Conservation (phyloP, 192 early-diverging fungal genomes). For the Backusella macrospora region DNA sequence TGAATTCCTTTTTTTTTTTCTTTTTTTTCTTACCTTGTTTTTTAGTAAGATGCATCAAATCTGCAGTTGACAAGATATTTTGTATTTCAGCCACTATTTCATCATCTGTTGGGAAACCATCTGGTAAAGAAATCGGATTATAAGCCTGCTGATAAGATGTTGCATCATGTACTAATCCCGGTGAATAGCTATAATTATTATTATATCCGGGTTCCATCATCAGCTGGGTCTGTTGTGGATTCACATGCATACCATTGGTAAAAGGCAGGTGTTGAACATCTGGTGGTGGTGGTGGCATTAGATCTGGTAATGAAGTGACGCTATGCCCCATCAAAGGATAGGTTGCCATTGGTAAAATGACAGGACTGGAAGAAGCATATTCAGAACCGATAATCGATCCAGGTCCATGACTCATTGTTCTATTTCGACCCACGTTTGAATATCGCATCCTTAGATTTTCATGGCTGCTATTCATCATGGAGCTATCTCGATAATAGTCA, state of each 20-base stretch:
- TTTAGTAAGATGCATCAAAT: constrained; percentile 98
- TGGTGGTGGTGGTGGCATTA: not conserved
- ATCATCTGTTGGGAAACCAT: constrained; percentile 60
- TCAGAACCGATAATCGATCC: constrained; percentile 22
- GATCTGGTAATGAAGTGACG: not conserved
- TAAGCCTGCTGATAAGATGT: not conserved
- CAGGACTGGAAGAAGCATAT: not conserved
- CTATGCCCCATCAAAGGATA: not conserved
- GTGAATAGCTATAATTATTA: not conserved
- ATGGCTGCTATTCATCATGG: not conserved
- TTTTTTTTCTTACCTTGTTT: constrained; percentile 67
- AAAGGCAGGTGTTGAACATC: not conserved
- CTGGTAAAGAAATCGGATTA: constrained; percentile 12
- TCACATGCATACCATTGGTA: not conserved
- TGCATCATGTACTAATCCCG: not conserved
- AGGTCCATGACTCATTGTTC: not conserved
- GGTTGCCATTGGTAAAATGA: not conserved
- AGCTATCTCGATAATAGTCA: constrained; percentile 40
- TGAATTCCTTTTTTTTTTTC: constrained; percentile 47
- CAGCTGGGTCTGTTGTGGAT: not conserved
- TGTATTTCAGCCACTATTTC: constrained; percentile 66
- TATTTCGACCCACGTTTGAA: not conserved
- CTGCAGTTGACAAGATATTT: constrained; percentile 80
- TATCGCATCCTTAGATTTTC: constrained; percentile 8
- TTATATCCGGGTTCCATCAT: constrained; percentile 8